Evolutionary conservation across 257 asterid species (phyloP).

Genomic region (Parsonsia alboflavescens): DNA sequence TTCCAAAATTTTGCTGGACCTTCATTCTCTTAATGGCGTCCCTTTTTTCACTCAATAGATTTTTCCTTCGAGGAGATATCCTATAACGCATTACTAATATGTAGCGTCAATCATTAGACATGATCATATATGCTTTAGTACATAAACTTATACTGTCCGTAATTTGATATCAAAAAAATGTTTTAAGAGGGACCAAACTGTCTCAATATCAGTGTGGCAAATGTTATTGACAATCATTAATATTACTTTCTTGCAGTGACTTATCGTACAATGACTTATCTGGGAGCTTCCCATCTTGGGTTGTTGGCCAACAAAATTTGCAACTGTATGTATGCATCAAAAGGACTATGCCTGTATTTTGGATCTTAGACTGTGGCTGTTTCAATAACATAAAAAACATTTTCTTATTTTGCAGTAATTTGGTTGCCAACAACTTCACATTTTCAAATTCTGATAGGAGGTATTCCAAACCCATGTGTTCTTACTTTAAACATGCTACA

Average conservation of each 20-base stretch:
- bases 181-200: background rate
- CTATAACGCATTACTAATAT: background rate
- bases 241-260: constrained; percentile 42
- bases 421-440: constrained; percentile 71
- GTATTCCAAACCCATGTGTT: constrained; percentile 21
- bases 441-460: constrained; percentile 39
- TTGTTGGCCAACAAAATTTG: constrained; percentile 24
- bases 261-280: constrained; percentile 65
- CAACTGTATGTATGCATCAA: constrained; percentile 45
- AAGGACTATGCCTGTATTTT: background rate
- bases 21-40: background rate
- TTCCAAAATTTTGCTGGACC: background rate
- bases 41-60: background rate
- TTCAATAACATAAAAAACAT: constrained; percentile 4
- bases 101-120: background rate
- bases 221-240: constrained; percentile 4
- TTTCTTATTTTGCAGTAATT: constrained; percentile 39
- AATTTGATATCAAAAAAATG: too few species aligned
- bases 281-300: constrained; percentile 80
- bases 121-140: background rate
- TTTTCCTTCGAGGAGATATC: background rate
- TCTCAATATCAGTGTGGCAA: background rate
- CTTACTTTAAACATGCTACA: background rate
- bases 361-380: background rate
- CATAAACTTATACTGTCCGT: background rate